phyloP scores from a whole-genome alignment of 1,284 basidiomycete species.

The Bondarzewia mesenterica region DNA sequence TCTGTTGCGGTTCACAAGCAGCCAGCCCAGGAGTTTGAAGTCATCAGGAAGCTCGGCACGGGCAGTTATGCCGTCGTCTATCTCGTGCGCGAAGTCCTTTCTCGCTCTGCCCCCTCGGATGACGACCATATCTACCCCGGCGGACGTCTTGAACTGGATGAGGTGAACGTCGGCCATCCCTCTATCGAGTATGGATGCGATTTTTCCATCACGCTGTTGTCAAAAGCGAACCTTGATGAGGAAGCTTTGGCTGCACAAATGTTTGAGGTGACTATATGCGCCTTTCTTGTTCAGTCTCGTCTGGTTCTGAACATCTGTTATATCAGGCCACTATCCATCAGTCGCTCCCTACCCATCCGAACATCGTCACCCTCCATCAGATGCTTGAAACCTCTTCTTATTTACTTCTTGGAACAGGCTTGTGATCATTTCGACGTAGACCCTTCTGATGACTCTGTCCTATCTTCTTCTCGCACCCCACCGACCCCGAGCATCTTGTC shows the following conservation, averaged over 20 bases:
- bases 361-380: constrained; percentile 93
- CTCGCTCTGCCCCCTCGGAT: constrained; percentile 42
- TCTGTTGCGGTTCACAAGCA: constrained; percentile 26
- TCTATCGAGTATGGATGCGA: constrained; percentile 68
- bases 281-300: constrained; percentile 5
- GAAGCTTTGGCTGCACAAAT: constrained; percentile 78
- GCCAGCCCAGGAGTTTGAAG: constrained; percentile 67
- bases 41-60: constrained; percentile 77
- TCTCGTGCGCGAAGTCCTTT: too few relatives aligned
- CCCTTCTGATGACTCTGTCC: too few relatives aligned
- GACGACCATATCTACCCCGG: constrained; percentile 50
- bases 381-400: constrained; percentile 78
- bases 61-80: too few relatives aligned
- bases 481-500: too few relatives aligned
- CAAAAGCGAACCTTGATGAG: constrained; percentile 84
- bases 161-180: constrained; percentile 26
- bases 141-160: constrained; percentile 54
- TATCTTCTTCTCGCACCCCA: too few relatives aligned
- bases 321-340: constrained; percentile 89
- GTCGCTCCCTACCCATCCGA: constrained; percentile 83
- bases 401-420: too few relatives aligned
- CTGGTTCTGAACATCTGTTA: not conserved
- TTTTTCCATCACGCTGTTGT: constrained; percentile 94
- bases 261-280: too few relatives aligned
- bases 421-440: too few relatives aligned